Evolutionary conservation across 2,329 filamentous ascomycete genomes (phyloP).

Genomic region (Zopfia rhizophila): DNA sequence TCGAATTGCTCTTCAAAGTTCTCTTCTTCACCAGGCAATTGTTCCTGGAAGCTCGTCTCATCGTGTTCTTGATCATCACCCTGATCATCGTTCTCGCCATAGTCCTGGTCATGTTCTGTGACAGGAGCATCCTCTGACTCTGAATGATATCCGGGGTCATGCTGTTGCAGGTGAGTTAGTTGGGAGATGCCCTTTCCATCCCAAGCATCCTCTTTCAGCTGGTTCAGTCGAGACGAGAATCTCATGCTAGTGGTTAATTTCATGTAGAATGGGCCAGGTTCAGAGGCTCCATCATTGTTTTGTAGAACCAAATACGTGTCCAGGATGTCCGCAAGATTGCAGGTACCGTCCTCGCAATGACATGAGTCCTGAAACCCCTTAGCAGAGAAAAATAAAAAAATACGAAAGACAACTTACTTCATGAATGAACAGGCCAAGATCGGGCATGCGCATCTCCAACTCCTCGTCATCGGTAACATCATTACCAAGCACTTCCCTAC

Average conservation of each 20-base stretch:
- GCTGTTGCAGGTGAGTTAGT: neutral
- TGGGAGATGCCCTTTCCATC: constrained; percentile 69
- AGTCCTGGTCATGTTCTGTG: constrained; percentile 1
- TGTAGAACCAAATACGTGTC: constrained; percentile 68
- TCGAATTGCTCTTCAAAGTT: neutral
- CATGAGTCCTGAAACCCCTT: constrained; percentile 58
- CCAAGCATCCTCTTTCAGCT: constrained; percentile 63
- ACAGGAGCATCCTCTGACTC: constrained; percentile 7
- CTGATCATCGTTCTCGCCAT: constrained; percentile 9
- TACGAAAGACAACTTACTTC: constrained; percentile 60
- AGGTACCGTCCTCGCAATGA: constrained; percentile 50
- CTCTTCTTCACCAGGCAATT: neutral
- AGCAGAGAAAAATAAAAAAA: constrained; percentile 30
- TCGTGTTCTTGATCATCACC: constrained; percentile 8
- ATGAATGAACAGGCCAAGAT: constrained; percentile 65
- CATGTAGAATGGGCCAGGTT: constrained; percentile 68
- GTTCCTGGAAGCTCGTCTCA: neutral
- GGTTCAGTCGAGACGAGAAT: constrained; percentile 63
- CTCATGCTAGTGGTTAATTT: constrained; percentile 64
- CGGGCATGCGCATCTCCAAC: too few species aligned
- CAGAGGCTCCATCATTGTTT: constrained; percentile 66
- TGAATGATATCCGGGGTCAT: constrained; percentile 12
- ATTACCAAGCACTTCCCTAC: constrained; percentile 65
- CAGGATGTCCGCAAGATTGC: constrained; percentile 60
- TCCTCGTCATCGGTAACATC: constrained; percentile 67